Base-by-base conservation (phyloP, 257 asterid species). In the Fraxinus anomala region DNA sequence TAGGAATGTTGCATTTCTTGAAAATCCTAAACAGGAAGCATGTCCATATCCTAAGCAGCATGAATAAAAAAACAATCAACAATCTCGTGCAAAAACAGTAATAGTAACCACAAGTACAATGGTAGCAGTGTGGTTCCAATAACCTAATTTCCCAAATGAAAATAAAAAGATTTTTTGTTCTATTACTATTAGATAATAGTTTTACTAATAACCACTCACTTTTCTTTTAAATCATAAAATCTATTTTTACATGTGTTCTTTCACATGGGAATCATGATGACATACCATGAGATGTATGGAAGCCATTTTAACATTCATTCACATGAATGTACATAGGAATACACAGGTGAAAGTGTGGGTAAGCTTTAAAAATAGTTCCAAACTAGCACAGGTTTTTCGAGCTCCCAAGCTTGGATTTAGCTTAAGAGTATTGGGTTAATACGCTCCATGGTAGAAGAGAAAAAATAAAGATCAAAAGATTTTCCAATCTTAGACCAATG, bases 11-110 rank as follows among this genome's bases (percentile, higher is more conserved):
- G 81, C 98, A 93, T 86, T 89, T 96, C 86, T 80, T 89, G 26
- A 93, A 86, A 67, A 93, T 84, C 81, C 94, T 91, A 87, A 96
- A 96, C 70, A 93, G 89, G 81, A 88, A 28, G 92, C 99, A 96
- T 59, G 99, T 93, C 99, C 98, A 95, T 75, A 93, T 79, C 99
- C 98, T 94, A 78, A 2, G 82, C 47, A 79, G 73, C 71, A 76
- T 71, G 8, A 67, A 31, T 12, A 26, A 44, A 66, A 24, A 59
- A 81, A 37, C 47, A 67, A 76, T 82, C 74, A 78, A 80, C 40
- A 76, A 77, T 23, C 61, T 47, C 69, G 31, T 1, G 72, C 26
- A 2, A 47, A 37, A 10, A 39, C 49, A 11, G n/a, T 33, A 71
- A 7, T 5, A 63, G n/a, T 47, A 47, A 14, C 13, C 59, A 47